These are phyloP conservation scores for Trichomonas vaginalis DNA, from an alignment of 208 protist species.

Conservation along the genomic window DNA sequence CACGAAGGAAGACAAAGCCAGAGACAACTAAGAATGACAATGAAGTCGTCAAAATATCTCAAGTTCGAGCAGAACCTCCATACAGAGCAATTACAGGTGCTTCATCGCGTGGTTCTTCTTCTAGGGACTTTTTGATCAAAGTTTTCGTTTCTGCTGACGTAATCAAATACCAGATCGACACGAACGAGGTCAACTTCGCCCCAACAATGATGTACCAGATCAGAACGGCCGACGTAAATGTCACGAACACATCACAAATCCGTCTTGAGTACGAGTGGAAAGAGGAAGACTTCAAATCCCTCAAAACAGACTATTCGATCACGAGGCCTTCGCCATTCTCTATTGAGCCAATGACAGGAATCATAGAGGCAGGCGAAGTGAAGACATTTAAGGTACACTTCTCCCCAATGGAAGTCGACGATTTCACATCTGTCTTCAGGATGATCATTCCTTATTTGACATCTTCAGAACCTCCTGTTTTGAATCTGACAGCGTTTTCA, in stretches of 20 bases:
- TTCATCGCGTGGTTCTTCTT: background rate
- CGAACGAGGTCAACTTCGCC: background rate
- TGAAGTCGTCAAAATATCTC: background rate
- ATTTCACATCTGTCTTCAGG: background rate
- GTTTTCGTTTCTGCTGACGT: background rate
- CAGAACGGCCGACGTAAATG: background rate
- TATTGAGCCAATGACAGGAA: background rate
- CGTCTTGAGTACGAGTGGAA: background rate
- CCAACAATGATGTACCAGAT: constrained; percentile 12
- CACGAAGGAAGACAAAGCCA: background rate
- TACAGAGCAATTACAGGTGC: background rate
- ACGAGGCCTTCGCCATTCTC: background rate
- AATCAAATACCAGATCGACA: background rate
- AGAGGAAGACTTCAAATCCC: background rate
- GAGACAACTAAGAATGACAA: background rate
- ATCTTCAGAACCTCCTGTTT: background rate
- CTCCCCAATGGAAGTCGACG: background rate
- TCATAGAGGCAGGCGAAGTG: background rate
- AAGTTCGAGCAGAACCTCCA: background rate
- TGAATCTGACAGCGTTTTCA: background rate
- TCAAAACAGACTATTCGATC: background rate
- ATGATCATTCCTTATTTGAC: background rate
- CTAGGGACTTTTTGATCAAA: background rate
- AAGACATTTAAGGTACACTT: background rate
- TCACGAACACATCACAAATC: background rate